A percentile compares a stretch with the other conserved stretches of the same genome.
These are phyloP conservation scores for Arctium lappa DNA, from an alignment of 129 eudicot species.

Conservation along the genomic window DNA sequence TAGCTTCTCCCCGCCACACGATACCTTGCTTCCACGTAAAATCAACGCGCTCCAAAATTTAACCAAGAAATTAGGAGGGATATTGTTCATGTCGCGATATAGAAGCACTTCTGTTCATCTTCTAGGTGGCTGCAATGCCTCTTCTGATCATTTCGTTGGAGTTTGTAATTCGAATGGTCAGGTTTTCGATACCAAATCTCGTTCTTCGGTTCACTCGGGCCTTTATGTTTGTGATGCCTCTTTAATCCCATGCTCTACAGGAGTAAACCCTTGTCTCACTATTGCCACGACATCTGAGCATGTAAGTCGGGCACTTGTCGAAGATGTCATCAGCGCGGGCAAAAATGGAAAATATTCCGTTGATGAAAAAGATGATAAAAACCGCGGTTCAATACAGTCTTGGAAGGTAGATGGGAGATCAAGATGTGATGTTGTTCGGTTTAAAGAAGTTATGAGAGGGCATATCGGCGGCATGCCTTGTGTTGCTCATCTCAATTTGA, in stretches of 20 bases:
- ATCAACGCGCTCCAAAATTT: conserved; percentile 34
- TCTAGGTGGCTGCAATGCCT: conserved; percentile 53
- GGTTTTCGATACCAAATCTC: conserved; percentile 24
- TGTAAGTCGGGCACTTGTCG: conserved; percentile 36
- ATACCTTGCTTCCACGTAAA: conserved; percentile 36
- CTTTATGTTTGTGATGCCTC: conserved; percentile 56
- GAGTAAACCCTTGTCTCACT: conserved; percentile 49
- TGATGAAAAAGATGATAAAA: neutral
- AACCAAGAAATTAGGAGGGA: conserved; percentile 45
- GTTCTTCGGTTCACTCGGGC: conserved; percentile 31
- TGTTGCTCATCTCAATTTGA: conserved; percentile 38
- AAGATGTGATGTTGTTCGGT: conserved; percentile 10
- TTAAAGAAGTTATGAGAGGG: conserved; percentile 44
- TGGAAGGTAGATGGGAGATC: neutral
- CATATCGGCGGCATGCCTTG: conserved; percentile 41
- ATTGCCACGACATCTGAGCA: conserved; percentile 49
- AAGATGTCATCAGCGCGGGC: conserved; percentile 15
- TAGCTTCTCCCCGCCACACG: conserved; percentile 34
- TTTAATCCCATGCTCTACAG: conserved; percentile 46
- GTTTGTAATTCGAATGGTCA: conserved; percentile 33
- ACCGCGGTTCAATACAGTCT: neutral
- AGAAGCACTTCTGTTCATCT: conserved; percentile 54
- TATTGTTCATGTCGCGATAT: conserved; percentile 42
- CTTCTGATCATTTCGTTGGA: conserved; percentile 33
- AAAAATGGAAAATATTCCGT: neutral